Evolutionary conservation across 176 grass and related monocot species (phyloP).

Genomic region (Eleusine indica): DNA sequence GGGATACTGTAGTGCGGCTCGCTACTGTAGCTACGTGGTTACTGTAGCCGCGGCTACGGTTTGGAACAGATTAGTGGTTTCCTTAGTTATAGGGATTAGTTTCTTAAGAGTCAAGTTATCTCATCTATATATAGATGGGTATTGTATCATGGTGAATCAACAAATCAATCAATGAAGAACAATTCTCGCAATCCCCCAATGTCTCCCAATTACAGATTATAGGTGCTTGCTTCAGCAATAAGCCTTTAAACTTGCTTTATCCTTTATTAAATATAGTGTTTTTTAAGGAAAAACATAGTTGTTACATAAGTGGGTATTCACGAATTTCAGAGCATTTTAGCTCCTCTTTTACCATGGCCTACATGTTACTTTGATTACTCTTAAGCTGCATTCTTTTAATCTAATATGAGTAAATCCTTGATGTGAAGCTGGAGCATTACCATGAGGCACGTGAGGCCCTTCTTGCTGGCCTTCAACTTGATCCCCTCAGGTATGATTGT

Average conservation of each 20-base stretch:
- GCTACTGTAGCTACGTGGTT: too few relatives aligned
- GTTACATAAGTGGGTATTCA: background rate
- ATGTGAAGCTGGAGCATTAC: constrained; percentile 77
- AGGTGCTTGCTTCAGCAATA: background rate
- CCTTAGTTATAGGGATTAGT: too few relatives aligned
- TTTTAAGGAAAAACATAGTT: background rate
- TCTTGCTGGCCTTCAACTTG: constrained; percentile 90
- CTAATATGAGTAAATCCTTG: constrained; percentile 29
- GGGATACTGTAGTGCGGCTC: too few relatives aligned
- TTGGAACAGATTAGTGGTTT: too few relatives aligned
- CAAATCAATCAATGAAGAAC: too few relatives aligned
- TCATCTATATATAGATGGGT: too few relatives aligned
- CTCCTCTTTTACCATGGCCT: constrained; percentile 13
- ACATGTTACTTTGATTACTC: background rate
- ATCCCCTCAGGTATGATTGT: constrained; percentile 77
- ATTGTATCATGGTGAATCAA: too few relatives aligned
- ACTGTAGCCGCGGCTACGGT: too few relatives aligned
- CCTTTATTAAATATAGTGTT: background rate
- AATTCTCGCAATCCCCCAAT: too few relatives aligned
- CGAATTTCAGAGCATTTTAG: background rate
- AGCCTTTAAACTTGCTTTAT: constrained; percentile 22
- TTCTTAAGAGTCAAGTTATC: too few relatives aligned
- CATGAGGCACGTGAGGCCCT: constrained; percentile 75
- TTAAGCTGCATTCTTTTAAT: constrained; percentile 14
- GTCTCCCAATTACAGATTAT: background rate